Base-by-base conservation (phyloP, 2,329 filamentous ascomycete genomes). In the Orbilia oligospora region DNA sequence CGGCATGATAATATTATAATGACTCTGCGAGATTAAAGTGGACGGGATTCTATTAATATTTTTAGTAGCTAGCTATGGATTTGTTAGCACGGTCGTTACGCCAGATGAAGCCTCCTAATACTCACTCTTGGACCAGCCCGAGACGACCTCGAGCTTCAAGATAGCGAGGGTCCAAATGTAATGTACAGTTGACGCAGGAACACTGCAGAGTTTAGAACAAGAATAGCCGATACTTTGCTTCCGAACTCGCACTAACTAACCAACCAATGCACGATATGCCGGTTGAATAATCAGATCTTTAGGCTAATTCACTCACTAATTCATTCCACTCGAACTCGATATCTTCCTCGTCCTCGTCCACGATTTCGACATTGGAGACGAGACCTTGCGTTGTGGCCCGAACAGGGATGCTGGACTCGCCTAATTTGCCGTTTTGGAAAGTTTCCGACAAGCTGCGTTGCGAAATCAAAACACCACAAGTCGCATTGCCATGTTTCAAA, bases 401-500 rank as follows among this genome's bases (percentile, higher is more conserved):
- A 33, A 27, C 61, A 49, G 49, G 38, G 16, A 69, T 30, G 27
- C 38, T 24, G 18, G 63, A 16, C 46, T 78, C 75, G 75, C 53
- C 41, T 78, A 72, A 72, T 27, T 72, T 55, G 44, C 68, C 56
- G 63, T 49, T 69, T 72, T 67, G 27, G 49, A 27, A 55, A 27
- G 22, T 44, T 30, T 44, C 41, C 55, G 63, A 64, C 68, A 49
- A 49, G 10, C 16, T 24, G 53, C 66, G 75, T 66, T 72, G 68
- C 49, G 48, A 64, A 69, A 65, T 36, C 63, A 65, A 78, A 78
- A 78, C 75, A 68, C 75, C 68, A 78, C 22, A 22, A 72, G 75
- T 78, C 68, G 75, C 72, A 71, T 64, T 36, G 53, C 71, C 68
- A 78, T 61, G 75, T 78, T 78, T 78, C 75, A 72, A 68, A 71